These are phyloP conservation scores for Kondoa subrosea DNA, from an alignment of 768 basidiomycete genomes.

Conservation along the genomic window DNA sequence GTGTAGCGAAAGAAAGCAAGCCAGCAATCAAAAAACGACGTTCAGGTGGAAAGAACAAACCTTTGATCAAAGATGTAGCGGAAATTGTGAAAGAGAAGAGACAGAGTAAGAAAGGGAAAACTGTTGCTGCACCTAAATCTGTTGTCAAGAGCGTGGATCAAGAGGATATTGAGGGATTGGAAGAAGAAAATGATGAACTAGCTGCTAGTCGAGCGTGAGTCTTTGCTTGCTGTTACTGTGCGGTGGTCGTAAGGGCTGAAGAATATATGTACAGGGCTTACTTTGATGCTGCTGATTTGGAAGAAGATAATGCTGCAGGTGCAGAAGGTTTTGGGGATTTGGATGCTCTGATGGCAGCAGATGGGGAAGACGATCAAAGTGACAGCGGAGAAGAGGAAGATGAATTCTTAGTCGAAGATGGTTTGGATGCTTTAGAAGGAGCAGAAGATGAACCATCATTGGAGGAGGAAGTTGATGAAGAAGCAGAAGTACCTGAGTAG, in stretches of 20 bases:
- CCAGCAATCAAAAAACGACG: background rate
- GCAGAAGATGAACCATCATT: constrained; percentile 5
- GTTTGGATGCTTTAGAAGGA: constrained; percentile 32
- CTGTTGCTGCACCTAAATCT: background rate
- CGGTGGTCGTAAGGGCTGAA: background rate
- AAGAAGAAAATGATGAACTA: background rate
- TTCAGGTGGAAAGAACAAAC: background rate
- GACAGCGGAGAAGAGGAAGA: constrained; percentile 26
- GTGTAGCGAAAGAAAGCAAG: background rate
- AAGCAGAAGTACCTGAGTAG: background rate
- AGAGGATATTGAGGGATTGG: background rate
- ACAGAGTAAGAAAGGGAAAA: background rate
- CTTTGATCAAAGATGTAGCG: background rate
- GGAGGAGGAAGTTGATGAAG: background rate
- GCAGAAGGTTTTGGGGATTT: constrained; percentile 16
- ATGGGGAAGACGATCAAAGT: constrained; percentile 13
- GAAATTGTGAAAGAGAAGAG: background rate
- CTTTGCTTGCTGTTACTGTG: background rate
- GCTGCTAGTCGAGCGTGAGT: background rate
- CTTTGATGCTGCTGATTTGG: constrained; percentile 7
- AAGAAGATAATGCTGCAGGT: constrained; percentile 17
- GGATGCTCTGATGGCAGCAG: constrained; percentile 10
- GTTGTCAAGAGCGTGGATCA: background rate
- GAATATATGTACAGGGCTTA: background rate
- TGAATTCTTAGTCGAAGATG: constrained; percentile 30